phyloP scores from a whole-genome alignment of 2,329 filamentous ascomycete genomes.

The Penicillium sp. region DNA sequence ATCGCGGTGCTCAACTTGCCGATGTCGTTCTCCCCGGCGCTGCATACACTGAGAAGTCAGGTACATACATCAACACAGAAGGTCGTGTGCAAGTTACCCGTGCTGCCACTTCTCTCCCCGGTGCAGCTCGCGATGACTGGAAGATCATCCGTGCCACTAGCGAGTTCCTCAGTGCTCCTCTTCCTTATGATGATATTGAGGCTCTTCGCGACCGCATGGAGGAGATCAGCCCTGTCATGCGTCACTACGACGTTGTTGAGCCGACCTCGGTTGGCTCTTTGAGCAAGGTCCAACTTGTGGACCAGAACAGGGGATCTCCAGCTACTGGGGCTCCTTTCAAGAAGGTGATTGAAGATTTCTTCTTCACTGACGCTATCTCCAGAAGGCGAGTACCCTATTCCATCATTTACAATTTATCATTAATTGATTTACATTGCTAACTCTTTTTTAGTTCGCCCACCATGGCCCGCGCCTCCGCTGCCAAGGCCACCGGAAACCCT shows the following conservation, averaged over 20 bases:
- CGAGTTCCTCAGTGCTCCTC: slow-evolving; percentile 81
- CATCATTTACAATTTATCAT: neutral
- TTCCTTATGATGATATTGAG: slow-evolving; percentile 92
- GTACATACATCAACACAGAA: slow-evolving; percentile 96
- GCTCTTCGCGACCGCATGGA: slow-evolving; percentile 88
- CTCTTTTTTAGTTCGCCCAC: slow-evolving; percentile 72
- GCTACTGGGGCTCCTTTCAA: slow-evolving; percentile 70
- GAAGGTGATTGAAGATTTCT: slow-evolving; percentile 92
- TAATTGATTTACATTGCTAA: slow-evolving; percentile 13
- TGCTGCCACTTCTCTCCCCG: slow-evolving; percentile 81
- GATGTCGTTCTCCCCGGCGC: slow-evolving; percentile 92
- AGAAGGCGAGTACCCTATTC: slow-evolving; percentile 67
- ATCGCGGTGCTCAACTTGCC: slow-evolving; percentile 85
- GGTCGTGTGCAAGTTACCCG: slow-evolving; percentile 93
- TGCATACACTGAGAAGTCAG: slow-evolving; percentile 95
- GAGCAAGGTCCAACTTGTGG: slow-evolving; percentile 91
- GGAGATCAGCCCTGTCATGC: slow-evolving; percentile 86
- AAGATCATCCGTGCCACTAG: slow-evolving; percentile 94
- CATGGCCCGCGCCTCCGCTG: slow-evolving; percentile 95
- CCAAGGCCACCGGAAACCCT: slow-evolving; percentile 78
- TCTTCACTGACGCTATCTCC: slow-evolving; percentile 95
- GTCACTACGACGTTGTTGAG: slow-evolving; percentile 89
- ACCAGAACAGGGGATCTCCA: slow-evolving; percentile 88
- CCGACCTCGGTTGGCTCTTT: slow-evolving; percentile 69
- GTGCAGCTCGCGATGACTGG: slow-evolving; percentile 93